Base-by-base conservation (phyloP, 1,284 basidiomycete species). In the Cystobasidium slooffiae region DNA sequence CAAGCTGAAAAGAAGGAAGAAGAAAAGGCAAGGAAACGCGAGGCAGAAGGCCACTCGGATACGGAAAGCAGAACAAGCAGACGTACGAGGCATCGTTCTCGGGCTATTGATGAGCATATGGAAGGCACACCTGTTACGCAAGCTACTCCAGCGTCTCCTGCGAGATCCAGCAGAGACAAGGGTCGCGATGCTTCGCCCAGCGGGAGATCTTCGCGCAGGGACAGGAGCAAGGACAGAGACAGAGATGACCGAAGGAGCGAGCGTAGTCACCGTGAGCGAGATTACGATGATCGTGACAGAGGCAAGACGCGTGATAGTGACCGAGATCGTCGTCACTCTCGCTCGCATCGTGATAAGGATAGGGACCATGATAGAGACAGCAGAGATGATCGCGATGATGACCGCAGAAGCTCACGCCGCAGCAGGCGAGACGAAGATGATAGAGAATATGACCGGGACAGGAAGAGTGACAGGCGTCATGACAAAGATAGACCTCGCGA, bases 1-100 rank as follows among this genome's bases (percentile, higher is more conserved):
- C 91, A 94, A 81, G 94, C 93, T 86, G 91, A 86, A 75, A 58
- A 80, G 72, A 78, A 61, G 47, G 52, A 75, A 12, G 75, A 77
- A 46, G 75, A 72, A n/a, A 58, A 66, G 47, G 63, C 72, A 24
- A 31, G 58, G 20, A 61, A 66, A 37, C 7, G 68, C 44, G 20
- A 76, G 56, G 18, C 39, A 59, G 56, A 59, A 41, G 20, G 56
- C 66, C 51, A 49, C 47, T 24, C 68, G 46, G 70, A 75, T 67
- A 58, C 73, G 41, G 75, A 72, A 63, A 65, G 65, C 43, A 47
- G 43, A 24, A 51, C 72, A 53, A 68, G 76, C 69, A 43, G 66
- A 68, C 64, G 68, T 58, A 67, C 55, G 58, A 37, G 68, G 67
- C 66, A 66, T 37, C 64, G 51, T 37, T 66, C 64, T 14, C 16